A percentile compares a stretch with the other conserved stretches of the same genome.
phyloP scores from a whole-genome alignment of 2,329 filamentous ascomycete genomes.

The Neopestalotiopsis clavispora region DNA sequence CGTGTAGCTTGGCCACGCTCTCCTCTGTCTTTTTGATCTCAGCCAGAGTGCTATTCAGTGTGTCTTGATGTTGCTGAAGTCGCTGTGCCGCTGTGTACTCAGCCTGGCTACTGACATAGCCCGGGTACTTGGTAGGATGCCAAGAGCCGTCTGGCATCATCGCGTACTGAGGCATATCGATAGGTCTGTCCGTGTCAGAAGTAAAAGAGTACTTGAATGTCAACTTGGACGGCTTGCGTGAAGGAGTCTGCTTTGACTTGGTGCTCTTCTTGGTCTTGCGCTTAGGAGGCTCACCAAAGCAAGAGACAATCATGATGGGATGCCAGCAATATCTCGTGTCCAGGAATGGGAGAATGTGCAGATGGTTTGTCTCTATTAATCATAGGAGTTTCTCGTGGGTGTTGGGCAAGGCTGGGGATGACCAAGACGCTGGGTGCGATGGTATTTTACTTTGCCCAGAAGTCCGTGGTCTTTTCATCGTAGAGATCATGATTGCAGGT shows the following conservation, averaged over 20 bases:
- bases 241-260: not conserved
- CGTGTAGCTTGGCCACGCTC: conserved; percentile 4
- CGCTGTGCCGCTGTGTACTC: conserved; percentile 6
- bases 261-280: not conserved
- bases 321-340: not conserved
- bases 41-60: not conserved
- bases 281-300: conserved; percentile 9
- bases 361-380: not conserved
- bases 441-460: not conserved
- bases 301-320: conserved; percentile 7
- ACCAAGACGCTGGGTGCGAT: too few species aligned
- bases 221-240: not conserved
- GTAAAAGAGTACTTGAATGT: not conserved
- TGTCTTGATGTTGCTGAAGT: not conserved
- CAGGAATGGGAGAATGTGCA: not conserved
- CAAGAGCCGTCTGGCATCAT: not conserved
- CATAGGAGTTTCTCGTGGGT: not conserved
- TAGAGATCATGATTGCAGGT: not conserved
- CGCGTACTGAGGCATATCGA: not conserved
- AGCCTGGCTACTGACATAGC: not conserved
- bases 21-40: conserved; percentile 8
- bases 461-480: not conserved
- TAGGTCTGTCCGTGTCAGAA: not conserved
- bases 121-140: not conserved
- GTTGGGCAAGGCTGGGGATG: too few species aligned